Percentiles rank a stretch among this genome's conserved stretches.
Evolutionary conservation across 1,284 basidiomycete species (phyloP).

Genomic region (Termitomyces sp.): DNA sequence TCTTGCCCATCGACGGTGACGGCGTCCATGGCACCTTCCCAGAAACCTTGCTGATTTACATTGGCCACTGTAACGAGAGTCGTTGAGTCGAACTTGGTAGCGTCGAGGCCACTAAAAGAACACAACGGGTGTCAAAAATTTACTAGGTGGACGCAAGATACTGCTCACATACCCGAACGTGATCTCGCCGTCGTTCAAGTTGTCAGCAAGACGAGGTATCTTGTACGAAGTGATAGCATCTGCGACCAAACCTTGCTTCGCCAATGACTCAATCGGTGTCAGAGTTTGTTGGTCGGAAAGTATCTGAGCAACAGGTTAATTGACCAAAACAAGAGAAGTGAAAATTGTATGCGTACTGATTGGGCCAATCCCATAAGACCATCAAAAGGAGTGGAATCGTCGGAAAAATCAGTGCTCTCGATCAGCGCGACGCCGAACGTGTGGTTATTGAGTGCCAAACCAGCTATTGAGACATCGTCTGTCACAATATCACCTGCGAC

Average conservation of each 20-base stretch:
- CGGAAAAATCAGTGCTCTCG: constrained; percentile 65
- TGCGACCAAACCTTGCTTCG: constrained; percentile 51
- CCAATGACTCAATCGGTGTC: constrained; percentile 76
- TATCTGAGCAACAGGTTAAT: constrained; percentile 27
- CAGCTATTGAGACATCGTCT: constrained; percentile 69
- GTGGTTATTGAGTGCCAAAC: constrained; percentile 56
- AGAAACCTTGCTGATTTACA: constrained; percentile 66
- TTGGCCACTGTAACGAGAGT: constrained; percentile 57
- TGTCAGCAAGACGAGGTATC: constrained; percentile 70
- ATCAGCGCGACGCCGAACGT: constrained; percentile 66
- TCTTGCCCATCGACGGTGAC: constrained; percentile 54
- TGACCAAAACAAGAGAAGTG: background rate
- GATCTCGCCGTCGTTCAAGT: constrained; percentile 73
- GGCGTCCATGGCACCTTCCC: constrained; percentile 64
- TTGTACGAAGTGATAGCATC: constrained; percentile 78
- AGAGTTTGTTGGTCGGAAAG: constrained; percentile 62
- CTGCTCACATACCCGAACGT: constrained; percentile 57
- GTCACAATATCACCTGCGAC: constrained; percentile 64
- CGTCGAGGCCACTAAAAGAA: constrained; percentile 53
- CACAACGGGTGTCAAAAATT: background rate
- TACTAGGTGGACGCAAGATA: background rate
- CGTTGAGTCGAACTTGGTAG: constrained; percentile 53
- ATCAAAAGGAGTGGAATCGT: constrained; percentile 57
- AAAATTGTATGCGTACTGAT: constrained; percentile 40
- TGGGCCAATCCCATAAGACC: constrained; percentile 82